phyloP scores from a whole-genome alignment of 1,139 yeast genomes.

The Scheffersomyces lignicola region DNA sequence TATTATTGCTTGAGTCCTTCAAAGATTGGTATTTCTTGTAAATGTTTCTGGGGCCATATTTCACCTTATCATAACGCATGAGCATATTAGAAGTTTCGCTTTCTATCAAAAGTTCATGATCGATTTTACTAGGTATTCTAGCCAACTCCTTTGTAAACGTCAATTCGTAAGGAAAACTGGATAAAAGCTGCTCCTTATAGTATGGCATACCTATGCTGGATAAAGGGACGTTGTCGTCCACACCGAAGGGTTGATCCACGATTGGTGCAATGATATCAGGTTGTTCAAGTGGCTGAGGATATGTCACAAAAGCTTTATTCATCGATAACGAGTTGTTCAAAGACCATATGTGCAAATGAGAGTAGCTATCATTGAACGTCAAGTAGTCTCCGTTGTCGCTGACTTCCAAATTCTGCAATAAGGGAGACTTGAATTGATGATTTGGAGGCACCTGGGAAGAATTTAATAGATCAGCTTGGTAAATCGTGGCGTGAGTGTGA shows the following conservation, averaged over 20 bases:
- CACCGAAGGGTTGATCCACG: slow-evolving; percentile 23
- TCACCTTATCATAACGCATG: slow-evolving; percentile 53
- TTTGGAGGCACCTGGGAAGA: slow-evolving; percentile 18
- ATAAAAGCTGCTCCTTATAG: slow-evolving; percentile 72
- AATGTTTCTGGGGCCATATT: slow-evolving; percentile 55
- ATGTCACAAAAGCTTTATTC: slow-evolving; percentile 42
- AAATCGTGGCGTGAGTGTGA: slow-evolving; percentile 63
- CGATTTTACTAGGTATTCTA: slow-evolving; percentile 48
- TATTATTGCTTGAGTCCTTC: slow-evolving; percentile 21
- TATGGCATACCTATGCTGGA: slow-evolving; percentile 84
- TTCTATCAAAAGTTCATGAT: slow-evolving; percentile 34
- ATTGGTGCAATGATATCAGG: slow-evolving; percentile 39
- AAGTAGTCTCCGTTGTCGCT: slow-evolving; percentile 82
- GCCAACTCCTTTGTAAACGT: slow-evolving; percentile 56
- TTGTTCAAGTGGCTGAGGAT: slow-evolving; percentile 51
- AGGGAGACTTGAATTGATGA: slow-evolving; percentile 17
- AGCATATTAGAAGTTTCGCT: slow-evolving; percentile 16
- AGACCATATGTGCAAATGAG: slow-evolving; percentile 77
- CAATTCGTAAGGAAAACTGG: slow-evolving; percentile 73
- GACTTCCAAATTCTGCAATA: slow-evolving; percentile 59
- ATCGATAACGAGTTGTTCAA: slow-evolving; percentile 30
- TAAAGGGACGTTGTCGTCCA: slow-evolving; percentile 55
- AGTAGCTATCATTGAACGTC: slow-evolving; percentile 65
- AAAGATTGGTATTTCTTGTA: slow-evolving; percentile 48
- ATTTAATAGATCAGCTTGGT: slow-evolving; percentile 57